These are phyloP conservation scores for Scedosporium dehoogii DNA, from an alignment of 2,329 filamentous ascomycete species.

Conservation along the genomic window DNA sequence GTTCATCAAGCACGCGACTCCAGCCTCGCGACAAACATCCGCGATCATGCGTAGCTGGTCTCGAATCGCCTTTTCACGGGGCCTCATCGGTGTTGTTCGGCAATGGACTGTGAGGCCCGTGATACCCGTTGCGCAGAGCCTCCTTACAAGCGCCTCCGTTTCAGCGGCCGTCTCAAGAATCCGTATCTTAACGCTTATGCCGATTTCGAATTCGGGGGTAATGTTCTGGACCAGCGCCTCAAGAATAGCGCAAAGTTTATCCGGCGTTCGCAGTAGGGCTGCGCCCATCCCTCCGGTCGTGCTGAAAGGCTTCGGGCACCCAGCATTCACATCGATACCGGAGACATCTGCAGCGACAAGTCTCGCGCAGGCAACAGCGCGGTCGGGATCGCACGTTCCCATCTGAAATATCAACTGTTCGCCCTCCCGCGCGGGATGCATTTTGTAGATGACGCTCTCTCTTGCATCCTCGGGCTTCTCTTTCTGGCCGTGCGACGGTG, in stretches of 20 bases:
- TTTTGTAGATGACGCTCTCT: slow-evolving; percentile 70
- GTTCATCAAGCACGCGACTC: slow-evolving; percentile 92
- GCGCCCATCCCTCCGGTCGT: slow-evolving; percentile 93
- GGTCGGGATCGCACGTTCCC: slow-evolving; percentile 72
- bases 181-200: slow-evolving; percentile 94
- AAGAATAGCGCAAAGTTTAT: slow-evolving; percentile 74
- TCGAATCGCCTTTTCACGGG: slow-evolving; percentile 76
- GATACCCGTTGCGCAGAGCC: slow-evolving; percentile 79
- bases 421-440: slow-evolving; percentile 69
- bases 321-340: slow-evolving; percentile 94
- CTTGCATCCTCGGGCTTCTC: slow-evolving; percentile 41
- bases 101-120: slow-evolving; percentile 90
- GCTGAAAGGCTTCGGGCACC: slow-evolving; percentile 96
- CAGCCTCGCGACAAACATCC: slow-evolving; percentile 67
- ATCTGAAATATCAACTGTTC: slow-evolving; percentile 80
- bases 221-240: slow-evolving; percentile 73
- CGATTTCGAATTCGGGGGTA: slow-evolving; percentile 68
- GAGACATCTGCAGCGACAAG: slow-evolving; percentile 80
- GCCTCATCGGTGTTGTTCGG: slow-evolving; percentile 91
- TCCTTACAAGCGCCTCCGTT: slow-evolving; percentile 68
- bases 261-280: slow-evolving; percentile 75
- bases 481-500: slow-evolving; percentile 59
- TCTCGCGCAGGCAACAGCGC: slow-evolving; percentile 74
- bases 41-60: slow-evolving; percentile 79
- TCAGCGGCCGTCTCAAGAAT: slow-evolving; percentile 67